phyloP scores from a whole-genome alignment of 768 basidiomycete species.

The Trametes villosa region DNA sequence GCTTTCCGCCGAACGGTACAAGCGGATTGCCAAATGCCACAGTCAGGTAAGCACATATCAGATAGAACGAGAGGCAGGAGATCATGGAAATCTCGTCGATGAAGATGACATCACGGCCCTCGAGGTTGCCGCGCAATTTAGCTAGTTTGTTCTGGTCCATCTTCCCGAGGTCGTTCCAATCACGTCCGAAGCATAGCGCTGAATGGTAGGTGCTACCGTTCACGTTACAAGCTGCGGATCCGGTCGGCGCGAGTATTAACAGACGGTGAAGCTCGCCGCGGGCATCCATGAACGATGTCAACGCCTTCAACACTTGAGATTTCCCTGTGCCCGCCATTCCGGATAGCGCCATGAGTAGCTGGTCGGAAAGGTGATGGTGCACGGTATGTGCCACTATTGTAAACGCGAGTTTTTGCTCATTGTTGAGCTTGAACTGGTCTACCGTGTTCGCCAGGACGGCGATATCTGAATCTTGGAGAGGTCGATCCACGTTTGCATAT shows the following conservation, averaged over 20 bases:
- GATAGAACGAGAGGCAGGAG: neutral
- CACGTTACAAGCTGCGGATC: neutral
- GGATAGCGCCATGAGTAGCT: neutral
- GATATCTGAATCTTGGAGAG: neutral
- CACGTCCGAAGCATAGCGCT: neutral
- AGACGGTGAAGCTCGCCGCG: slow-evolving; percentile 6
- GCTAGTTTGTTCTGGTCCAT: neutral
- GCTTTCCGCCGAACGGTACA: slow-evolving; percentile 41
- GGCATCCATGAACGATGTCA: too few relatives aligned
- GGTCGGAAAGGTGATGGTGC: neutral
- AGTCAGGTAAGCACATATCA: slow-evolving; percentile 30
- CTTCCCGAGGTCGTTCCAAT: too few relatives aligned
- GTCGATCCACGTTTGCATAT: too few relatives aligned
- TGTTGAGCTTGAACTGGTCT: slow-evolving; percentile 20
- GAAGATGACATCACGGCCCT: neutral
- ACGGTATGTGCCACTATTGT: slow-evolving; percentile 22
- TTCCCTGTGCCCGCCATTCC: neutral
- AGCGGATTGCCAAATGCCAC: slow-evolving; percentile 18
- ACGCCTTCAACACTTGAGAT: neutral
- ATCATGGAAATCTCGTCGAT: neutral
- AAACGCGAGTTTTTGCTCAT: slow-evolving; percentile 25
- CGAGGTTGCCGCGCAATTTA: neutral
- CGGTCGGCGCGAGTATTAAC: slow-evolving; percentile 27
- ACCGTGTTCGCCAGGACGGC: neutral
- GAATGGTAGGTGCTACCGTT: neutral